Conservation (phyloP, 495 filamentous ascomycete species). For the Penicillium coprophilum region DNA sequence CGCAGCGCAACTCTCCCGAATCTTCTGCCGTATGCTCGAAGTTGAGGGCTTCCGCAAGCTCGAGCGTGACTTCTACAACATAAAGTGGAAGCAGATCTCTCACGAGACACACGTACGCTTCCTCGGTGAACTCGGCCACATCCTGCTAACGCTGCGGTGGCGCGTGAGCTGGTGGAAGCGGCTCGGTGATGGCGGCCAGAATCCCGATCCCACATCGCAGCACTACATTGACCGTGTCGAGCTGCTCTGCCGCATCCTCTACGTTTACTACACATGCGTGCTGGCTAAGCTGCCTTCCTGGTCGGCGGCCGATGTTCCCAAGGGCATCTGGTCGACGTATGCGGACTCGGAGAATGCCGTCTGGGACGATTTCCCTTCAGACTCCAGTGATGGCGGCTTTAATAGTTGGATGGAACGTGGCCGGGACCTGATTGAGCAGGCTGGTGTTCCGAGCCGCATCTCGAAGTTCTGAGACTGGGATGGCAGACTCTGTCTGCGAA, state of each 20-base stretch:
- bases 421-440: constrained; percentile 44
- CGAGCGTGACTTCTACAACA: constrained; percentile 52
- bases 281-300: constrained; percentile 49
- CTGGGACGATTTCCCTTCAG: constrained; percentile 48
- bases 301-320: constrained; percentile 40
- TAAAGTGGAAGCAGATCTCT: constrained; percentile 52
- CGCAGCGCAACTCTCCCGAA: constrained; percentile 49
- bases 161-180: constrained; percentile 52
- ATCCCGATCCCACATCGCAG: constrained; percentile 44
- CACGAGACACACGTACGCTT: constrained; percentile 47
- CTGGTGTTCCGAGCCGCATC: constrained; percentile 40
- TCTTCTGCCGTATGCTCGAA: constrained; percentile 52
- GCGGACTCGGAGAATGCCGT: constrained; percentile 45
- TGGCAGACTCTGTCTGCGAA: constrained; percentile 4
- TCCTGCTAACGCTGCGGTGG: constrained; percentile 50
- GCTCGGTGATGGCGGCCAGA: constrained; percentile 46
- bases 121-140: constrained; percentile 45
- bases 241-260: constrained; percentile 49
- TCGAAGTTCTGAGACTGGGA: constrained; percentile 24
- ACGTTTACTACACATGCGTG: constrained; percentile 52
- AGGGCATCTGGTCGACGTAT: constrained; percentile 47
- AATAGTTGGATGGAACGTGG: constrained; percentile 43
- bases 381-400: constrained; percentile 46
- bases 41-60: constrained; percentile 52
- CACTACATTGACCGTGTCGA: constrained; percentile 50